phyloP scores from a whole-genome alignment of 2,329 filamentous ascomycete species.

The Trichoderma guizhouense region DNA sequence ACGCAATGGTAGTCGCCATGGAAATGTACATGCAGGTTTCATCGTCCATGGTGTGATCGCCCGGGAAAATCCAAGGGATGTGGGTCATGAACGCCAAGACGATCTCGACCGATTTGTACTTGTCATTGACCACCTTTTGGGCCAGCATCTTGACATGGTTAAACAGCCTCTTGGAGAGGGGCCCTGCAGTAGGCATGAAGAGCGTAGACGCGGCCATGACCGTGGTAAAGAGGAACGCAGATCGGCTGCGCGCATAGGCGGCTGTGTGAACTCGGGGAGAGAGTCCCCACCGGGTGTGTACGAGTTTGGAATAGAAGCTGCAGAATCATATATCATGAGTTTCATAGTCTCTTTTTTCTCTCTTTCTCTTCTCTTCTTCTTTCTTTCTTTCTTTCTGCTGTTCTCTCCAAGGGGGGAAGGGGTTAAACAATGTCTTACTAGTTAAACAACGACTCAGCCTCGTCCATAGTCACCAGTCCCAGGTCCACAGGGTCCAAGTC shows the following conservation, averaged over 20 bases:
- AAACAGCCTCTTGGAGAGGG: constrained; percentile 63
- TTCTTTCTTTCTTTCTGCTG: background rate
- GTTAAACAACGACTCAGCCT: constrained; percentile 43
- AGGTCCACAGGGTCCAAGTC: constrained; percentile 68
- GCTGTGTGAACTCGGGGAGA: constrained; percentile 65
- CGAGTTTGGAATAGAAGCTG: constrained; percentile 66
- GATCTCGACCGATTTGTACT: constrained; percentile 68
- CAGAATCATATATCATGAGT: background rate
- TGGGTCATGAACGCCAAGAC: constrained; percentile 73
- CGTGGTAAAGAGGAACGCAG: constrained; percentile 69
- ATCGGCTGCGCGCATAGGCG: constrained; percentile 63
- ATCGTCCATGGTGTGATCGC: constrained; percentile 65
- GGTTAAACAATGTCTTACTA: background rate
- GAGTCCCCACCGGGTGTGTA: constrained; percentile 71
- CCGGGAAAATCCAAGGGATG: constrained; percentile 71
- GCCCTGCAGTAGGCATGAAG: constrained; percentile 61
- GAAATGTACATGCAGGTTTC: constrained; percentile 70
- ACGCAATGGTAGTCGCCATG: constrained; percentile 64
- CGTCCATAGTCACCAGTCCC: constrained; percentile 63
- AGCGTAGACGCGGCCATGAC: constrained; percentile 66
- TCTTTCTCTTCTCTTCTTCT: background rate
- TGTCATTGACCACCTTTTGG: constrained; percentile 57
- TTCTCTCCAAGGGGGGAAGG: background rate
- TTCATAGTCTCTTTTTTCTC: background rate
- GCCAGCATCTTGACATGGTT: constrained; percentile 62